Base-by-base conservation (phyloP, 495 filamentous ascomycete species). In the Xylaria longipes region DNA sequence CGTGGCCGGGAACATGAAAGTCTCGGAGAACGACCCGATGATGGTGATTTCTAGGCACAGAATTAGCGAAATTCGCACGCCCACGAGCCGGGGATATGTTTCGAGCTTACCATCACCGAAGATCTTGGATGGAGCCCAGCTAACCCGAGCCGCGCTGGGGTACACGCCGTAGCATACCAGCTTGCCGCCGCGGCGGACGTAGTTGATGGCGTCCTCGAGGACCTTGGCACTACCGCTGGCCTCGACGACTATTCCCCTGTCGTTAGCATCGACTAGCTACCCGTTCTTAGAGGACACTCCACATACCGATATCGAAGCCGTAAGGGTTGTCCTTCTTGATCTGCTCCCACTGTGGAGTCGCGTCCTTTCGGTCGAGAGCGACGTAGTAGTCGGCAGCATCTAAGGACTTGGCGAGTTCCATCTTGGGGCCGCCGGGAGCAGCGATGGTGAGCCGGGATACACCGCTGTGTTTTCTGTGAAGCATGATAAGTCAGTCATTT, bases 1-100 rank as follows among this genome's bases (percentile, higher is more conserved):
- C 9, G 90, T 90, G 65, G 90, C 86, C 5, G 90, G 90, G 85
- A 91, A 93, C 85, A 91, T 92, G 82, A 91, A 90, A 20, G 88
- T 89, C 75, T 92, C 89, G 37, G 86, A 89, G 84, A 92, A 92
- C 46, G 86, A 89, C 35, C 90, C 90, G 48, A 92, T 79, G 72
- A 93, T 91, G 71, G 88, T 91, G 75, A 92, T 91, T 75, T 92
- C 90, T 78, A n/a, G n/a, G n/a, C n/a, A 60, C 52, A 41, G 43
- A 14, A 46, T 77, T 39, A 74, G 89, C 83, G 39, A 14, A 33
- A n/a, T 29, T 29, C 7, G 1, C 2, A 27, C 15, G 12, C 33
- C 33, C 15, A 31, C 3, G 7, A 22, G 41, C 1, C 11, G 39
- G 17, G 25, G 37, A 20, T 2, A 20, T 35, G 54, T 17, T 33